Evolutionary conservation across 352 stramenopile species (phyloP), one percentile per base, ranked within the genome.

Genomic region (Globisporangium alternatum): DNA sequence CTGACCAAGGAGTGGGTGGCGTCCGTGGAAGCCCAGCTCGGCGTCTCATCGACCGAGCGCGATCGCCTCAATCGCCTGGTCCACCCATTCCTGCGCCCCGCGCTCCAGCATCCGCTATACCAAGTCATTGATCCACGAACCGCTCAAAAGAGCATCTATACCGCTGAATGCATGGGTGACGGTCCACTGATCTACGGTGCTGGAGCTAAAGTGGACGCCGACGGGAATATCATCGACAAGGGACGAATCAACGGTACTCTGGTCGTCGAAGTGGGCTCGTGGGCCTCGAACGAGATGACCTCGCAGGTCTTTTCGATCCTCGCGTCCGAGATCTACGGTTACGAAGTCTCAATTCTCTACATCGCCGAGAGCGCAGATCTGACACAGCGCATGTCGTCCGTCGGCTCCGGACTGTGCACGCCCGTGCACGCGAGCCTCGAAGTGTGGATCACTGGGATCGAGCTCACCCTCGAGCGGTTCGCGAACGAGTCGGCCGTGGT

Each of bases 351-450:
- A 8, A 39, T 56, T 13, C 33, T 65, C 21, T 63, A 56, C 19
- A 61, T 48, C 21, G 35, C 25, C 0, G 48, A 56, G 3, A 39
- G 33, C 3, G 31, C 47, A 2, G 19, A 61, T 3, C 21, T 59
- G 21, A 67, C 69, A 4, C 31, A 82, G 56, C 72, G 77, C 28
- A 83, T 86, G 75, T 67, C 71, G 1, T 70, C 58, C 0, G 57
- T 61, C 1, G 22, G 30, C 0, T 8, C 22, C 4, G 77, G 75
- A 0, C 13, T 69, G 2, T 83, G 77, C 30, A 74, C 60, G 0
- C 75, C 77, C 10, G 68, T 66, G 1, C 75, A 86, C 56, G 45
- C 67, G 2, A 79, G 81, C 45, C 7, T 75, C 10, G 73, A 86
- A 58, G 70, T 76, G 21, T 83, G 77, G 75, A 30, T 56, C 6